A percentile compares a stretch with the other conserved stretches of the same genome.
Conservation (phyloP, 148 eudicot genomes). For the Beta vulgaris region DNA sequence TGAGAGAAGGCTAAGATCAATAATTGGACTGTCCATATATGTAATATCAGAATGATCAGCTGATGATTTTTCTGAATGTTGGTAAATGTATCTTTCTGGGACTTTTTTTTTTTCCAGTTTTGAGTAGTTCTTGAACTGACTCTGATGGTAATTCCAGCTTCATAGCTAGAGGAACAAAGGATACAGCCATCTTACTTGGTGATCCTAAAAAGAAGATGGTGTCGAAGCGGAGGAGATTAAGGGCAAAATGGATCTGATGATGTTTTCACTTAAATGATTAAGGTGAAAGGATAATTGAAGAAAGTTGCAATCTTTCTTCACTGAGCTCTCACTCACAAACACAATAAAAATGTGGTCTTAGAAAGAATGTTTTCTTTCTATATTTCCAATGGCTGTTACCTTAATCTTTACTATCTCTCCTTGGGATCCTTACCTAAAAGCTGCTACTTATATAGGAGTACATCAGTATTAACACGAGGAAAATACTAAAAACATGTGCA, state of each 20-base stretch:
- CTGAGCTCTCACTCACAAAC: no score
- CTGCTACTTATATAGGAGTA: no score
- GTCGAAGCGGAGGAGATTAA: not conserved
- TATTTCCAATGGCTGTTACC: no score
- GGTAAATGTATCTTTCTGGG: constrained; percentile 34
- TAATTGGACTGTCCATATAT: constrained; percentile 23
- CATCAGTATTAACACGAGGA: no score
- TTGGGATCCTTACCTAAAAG: no score
- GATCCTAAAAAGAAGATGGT: not conserved
- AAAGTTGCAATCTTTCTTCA: no score
- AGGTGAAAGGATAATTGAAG: no score
- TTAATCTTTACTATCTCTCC: no score
- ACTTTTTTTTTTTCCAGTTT: constrained; percentile 7
- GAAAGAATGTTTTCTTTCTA: no score
- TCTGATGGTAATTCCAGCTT: constrained; percentile 18
- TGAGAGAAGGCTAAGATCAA: constrained; percentile 35
- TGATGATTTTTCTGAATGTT: not conserved
- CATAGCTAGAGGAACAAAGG: not conserved
- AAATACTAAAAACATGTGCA: no score
- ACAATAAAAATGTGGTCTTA: no score
- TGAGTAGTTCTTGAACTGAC: constrained; percentile 39
- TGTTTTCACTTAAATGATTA: not conserved
- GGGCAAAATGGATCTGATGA: not conserved
- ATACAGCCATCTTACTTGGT: constrained; percentile 12
- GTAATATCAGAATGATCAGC: not conserved